A percentile compares a stretch with the other conserved stretches of the same genome.
Evolutionary conservation across 441 rosid genomes (phyloP).

Genomic region (Arabidopsis hybrid): DNA sequence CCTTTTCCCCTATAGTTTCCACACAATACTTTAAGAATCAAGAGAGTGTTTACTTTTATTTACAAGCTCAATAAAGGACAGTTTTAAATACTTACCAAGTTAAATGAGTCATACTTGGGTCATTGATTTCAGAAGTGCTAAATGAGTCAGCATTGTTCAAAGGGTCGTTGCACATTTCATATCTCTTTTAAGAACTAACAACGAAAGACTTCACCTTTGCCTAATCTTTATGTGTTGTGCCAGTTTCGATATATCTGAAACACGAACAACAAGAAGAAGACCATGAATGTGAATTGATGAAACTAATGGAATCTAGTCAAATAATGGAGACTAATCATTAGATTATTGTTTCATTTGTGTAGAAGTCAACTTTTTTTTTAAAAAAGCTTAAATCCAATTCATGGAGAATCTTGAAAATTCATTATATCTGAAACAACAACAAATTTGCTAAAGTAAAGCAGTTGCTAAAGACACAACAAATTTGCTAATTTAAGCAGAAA

Average conservation of each 20-base stretch:
- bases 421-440: too few relatives aligned
- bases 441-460: too few relatives aligned
- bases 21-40: conserved; percentile 26
- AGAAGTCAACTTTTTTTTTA: too few relatives aligned
- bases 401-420: too few relatives aligned
- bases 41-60: conserved; percentile 1
- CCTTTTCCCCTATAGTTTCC: conserved; percentile 56
- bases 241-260: conserved; percentile 75
- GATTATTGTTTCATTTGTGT: too few relatives aligned
- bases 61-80: not conserved
- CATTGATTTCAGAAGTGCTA: conserved; percentile 58
- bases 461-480: too few relatives aligned
- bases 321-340: too few relatives aligned
- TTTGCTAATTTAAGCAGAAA: too few relatives aligned
- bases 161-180: not conserved
- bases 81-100: conserved; percentile 66
- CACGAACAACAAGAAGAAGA: not conserved
- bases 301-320: too few relatives aligned
- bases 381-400: too few relatives aligned
- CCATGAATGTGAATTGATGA: too few relatives aligned
- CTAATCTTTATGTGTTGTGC: conserved; percentile 83
- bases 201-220: conserved; percentile 68
- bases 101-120: conserved; percentile 71
- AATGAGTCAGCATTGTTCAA: conserved; percentile 34
- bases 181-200: not conserved